Evolutionary conservation across 495 filamentous ascomycete species (phyloP).

Genomic region (Rhypophila decipiens): DNA sequence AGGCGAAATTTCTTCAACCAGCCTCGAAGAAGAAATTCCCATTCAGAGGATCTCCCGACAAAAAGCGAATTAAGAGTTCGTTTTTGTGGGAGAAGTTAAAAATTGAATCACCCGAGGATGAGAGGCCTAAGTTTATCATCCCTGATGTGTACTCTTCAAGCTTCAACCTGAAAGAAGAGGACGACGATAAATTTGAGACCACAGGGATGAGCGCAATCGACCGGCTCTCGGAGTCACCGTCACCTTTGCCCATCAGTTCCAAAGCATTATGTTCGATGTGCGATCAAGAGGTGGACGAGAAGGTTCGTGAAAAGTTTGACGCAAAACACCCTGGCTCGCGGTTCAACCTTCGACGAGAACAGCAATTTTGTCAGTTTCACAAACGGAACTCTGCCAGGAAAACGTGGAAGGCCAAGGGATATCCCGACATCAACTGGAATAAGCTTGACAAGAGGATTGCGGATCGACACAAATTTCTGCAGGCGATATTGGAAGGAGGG

Average conservation of each 20-base stretch:
- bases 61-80: not conserved
- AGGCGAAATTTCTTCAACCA: too few relatives aligned
- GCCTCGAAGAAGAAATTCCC: not conserved
- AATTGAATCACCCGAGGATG: slow-evolving; percentile 3
- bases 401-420: slow-evolving; percentile 58
- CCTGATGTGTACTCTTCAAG: slow-evolving; percentile 7
- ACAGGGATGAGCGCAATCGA: not conserved
- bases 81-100: not conserved
- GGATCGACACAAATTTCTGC: slow-evolving; percentile 48
- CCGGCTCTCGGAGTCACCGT: not conserved
- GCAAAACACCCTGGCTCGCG: slow-evolving; percentile 32
- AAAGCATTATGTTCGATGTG: slow-evolving; percentile 60
- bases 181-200: not conserved
- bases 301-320: slow-evolving; percentile 43
- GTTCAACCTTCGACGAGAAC: slow-evolving; percentile 56
- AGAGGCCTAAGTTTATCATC: slow-evolving; percentile 7
- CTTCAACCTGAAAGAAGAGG: not conserved
- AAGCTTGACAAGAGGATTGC: slow-evolving; percentile 57
- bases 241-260: not conserved
- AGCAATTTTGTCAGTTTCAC: slow-evolving; percentile 68
- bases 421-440: slow-evolving; percentile 76
- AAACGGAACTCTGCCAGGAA: slow-evolving; percentile 49
- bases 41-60: not conserved
- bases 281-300: slow-evolving; percentile 49
- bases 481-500: slow-evolving; percentile 51